Percentiles rank a stretch among this genome's conserved stretches.
phyloP scores from a whole-genome alignment of 768 basidiomycete species.

The Pleurotus tuber-regium region DNA sequence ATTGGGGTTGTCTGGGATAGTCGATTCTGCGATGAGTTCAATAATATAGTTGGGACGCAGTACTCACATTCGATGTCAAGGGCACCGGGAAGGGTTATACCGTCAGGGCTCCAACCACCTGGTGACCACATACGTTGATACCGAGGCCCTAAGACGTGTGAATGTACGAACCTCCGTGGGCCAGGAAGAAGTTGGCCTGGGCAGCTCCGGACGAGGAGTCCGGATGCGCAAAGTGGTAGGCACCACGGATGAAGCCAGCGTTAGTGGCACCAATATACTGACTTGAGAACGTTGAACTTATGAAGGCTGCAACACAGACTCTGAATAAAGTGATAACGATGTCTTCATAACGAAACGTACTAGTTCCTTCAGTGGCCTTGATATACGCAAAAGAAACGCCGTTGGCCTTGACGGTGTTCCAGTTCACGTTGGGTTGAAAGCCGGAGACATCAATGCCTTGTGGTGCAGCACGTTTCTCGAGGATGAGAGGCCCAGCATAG shows the following conservation, averaged over 20 bases:
- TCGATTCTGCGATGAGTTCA: neutral
- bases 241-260: constrained; percentile 54
- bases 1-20: constrained; percentile 43
- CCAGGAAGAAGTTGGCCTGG: constrained; percentile 59
- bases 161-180: constrained; percentile 45
- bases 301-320: constrained; percentile 28
- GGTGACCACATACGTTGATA: constrained; percentile 17
- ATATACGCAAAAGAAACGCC: constrained; percentile 58
- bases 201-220: constrained; percentile 49
- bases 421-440: constrained; percentile 48
- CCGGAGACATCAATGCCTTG: constrained; percentile 55
- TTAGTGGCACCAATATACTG: constrained; percentile 58
- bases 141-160: neutral
- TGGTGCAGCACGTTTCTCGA: constrained; percentile 33
- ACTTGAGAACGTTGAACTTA: constrained; percentile 38
- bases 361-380: constrained; percentile 66
- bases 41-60: neutral
- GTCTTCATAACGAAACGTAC: constrained; percentile 35
- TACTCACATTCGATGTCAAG: constrained; percentile 61
- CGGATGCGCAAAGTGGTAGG: constrained; percentile 61
- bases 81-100: constrained; percentile 60
- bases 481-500: neutral
- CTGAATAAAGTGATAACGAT: neutral
- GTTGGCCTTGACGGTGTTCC: constrained; percentile 46
- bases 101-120: constrained; percentile 51